phyloP scores from a whole-genome alignment of 1,139 yeast species.

The Torulaspora pretoriensis region DNA sequence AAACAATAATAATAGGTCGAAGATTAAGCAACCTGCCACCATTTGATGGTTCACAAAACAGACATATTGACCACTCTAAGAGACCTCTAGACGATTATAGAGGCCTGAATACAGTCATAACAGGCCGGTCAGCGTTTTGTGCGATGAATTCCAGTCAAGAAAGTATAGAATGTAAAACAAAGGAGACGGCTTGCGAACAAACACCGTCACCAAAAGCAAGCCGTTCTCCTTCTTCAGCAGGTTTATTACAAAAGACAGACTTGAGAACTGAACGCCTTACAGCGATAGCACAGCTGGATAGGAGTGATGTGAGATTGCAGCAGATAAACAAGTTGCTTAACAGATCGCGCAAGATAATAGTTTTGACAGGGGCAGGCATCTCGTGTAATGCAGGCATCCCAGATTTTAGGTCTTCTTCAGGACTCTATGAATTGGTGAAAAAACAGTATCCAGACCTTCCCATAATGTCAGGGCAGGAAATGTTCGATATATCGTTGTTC shows the following conservation, averaged over 20 bases:
- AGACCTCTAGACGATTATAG: background rate
- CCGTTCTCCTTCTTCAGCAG: slow-evolving; percentile 6
- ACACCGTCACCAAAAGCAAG: slow-evolving; percentile 10
- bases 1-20: slow-evolving; percentile 8
- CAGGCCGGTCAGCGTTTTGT: background rate
- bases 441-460: slow-evolving; percentile 56
- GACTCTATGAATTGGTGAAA: slow-evolving; percentile 73
- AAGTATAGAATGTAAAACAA: slow-evolving; percentile 9
- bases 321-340: slow-evolving; percentile 28
- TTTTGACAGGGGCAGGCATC: slow-evolving; percentile 90
- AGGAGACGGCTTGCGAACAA: slow-evolving; percentile 11
- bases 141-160: slow-evolving; percentile 6
- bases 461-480: slow-evolving; percentile 71
- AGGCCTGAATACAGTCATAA: slow-evolving; percentile 5
- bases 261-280: slow-evolving; percentile 19
- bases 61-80: background rate
- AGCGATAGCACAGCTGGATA: slow-evolving; percentile 16
- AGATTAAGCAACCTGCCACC: background rate
- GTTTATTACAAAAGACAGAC: slow-evolving; percentile 8
- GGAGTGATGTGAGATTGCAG: slow-evolving; percentile 15
- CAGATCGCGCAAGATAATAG: slow-evolving; percentile 46
- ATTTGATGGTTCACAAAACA: slow-evolving; percentile 1
- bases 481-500: slow-evolving; percentile 81
- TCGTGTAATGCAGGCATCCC: slow-evolving; percentile 97
- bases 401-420: slow-evolving; percentile 81